Base-by-base conservation (phyloP, 371 early-diverging fungal species). In the Conidiobolus incongruus region DNA sequence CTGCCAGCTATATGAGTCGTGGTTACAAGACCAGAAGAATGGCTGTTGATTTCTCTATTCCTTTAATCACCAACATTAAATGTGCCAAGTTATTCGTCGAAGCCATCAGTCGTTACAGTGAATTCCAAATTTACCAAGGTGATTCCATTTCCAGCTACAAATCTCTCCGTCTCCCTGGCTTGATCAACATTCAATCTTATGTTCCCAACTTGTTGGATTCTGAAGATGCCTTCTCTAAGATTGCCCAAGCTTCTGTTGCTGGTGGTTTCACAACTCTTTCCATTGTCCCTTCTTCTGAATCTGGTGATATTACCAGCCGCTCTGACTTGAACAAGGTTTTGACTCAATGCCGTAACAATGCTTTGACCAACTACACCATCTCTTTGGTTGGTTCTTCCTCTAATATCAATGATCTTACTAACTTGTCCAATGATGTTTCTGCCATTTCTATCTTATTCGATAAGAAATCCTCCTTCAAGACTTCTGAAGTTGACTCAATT, bases 11-110 rank as follows among this genome's bases (percentile, higher is more conserved):
- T 66, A 82, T 95, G 70, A 76, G 77, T 45, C 79, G 81, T 54
- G 96, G 93, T 35, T 95, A 95, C 65, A 70, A 77, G 44, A 78
- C 85, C 35, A 80, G 96, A 46, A 77, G 96, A 61, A 80, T 91
- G 82, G 92, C 94, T 28, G 89, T 93, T 17, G 96, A 96, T 61
- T 81, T 84, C 50, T 82, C 84, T 29, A 68, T 93, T 40, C 93
- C 94, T 15, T 62, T 96, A 51, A 85, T 96, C 61, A 96, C 90
- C 53, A 91, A 96, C 58, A 75, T 90, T 67, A 93, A 96, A 66
- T 89, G 90, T 57, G 96, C 94, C 54, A 89, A 86, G 66, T 62
- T 95, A 47, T 91, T 95, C 48, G 67, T 92, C 29, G 96, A 93
- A 66, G 93, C 96, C 1, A 61, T 93, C 38, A 69, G 79, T 10